These are phyloP conservation scores for Vachellia pachyceras DNA, from an alignment of 306 rosid species.

Conservation along the genomic window DNA sequence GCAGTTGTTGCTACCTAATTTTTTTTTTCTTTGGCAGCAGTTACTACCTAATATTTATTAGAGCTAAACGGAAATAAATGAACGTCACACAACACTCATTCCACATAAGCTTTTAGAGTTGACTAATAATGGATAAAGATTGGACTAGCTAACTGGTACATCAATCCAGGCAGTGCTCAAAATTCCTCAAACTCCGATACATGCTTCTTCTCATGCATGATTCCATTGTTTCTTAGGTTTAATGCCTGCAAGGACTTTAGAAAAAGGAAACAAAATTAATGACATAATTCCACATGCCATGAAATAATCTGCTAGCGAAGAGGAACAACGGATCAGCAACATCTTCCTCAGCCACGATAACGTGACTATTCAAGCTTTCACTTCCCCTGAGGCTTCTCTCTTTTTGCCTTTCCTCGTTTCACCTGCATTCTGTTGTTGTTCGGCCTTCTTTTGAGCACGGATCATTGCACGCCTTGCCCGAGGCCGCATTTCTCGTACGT, in stretches of 20 bases:
- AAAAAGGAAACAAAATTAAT: constrained; percentile 1
- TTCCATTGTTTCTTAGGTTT: neutral
- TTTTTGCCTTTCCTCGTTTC: constrained; percentile 56
- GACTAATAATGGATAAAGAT: too few species aligned
- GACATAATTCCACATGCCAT: constrained; percentile 14
- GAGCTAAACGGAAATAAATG: neutral
- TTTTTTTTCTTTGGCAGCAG: too few species aligned
- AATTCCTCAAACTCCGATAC: neutral
- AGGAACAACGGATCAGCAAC: neutral
- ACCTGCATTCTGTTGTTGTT: constrained; percentile 50
- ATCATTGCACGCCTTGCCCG: constrained; percentile 88
- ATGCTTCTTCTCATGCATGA: neutral
- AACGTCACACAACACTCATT: neutral
- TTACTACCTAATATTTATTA: neutral
- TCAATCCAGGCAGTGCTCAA: neutral
- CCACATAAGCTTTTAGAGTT: neutral
- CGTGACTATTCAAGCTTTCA: constrained; percentile 47
- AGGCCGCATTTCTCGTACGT: constrained; percentile 81
- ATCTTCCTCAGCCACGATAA: constrained; percentile 21
- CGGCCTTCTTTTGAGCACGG: constrained; percentile 87
- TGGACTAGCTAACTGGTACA: neutral
- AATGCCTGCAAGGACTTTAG: neutral
- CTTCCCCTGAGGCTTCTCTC: constrained; percentile 49
- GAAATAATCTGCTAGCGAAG: constrained; percentile 19
- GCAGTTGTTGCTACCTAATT: too few species aligned